Base-by-base conservation (phyloP, 192 early-diverging fungal species). In the Coemansia sp. region DNA sequence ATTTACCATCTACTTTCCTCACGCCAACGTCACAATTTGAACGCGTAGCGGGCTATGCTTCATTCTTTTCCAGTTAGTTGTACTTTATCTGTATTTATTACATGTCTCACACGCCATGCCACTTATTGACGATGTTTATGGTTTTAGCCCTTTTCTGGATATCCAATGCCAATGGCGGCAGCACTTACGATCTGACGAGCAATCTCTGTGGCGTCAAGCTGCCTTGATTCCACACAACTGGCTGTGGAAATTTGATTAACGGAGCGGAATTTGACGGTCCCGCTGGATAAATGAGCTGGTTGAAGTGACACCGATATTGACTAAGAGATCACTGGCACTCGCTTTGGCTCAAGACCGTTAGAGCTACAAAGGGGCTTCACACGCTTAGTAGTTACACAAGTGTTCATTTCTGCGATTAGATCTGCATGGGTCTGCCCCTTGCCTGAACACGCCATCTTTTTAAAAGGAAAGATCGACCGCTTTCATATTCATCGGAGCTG, bases 1-100 rank as follows among this genome's bases (percentile, higher is more conserved):
- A 34, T 69, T 75, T 61, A 60, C 47, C 29, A 33, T 75, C 18
- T 65, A 61, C 22, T 65, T 61, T 69, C 67, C 67, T 24, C 41
- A 65, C 18, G 34, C 73, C 52, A 60, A 58, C 11, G 36, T 64
- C 40, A 39, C 62, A 47, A 65, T 64, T n/a, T 70, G 46, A 58
- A 55, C 44, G 10, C 36, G 12, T 41, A 15, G 61, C 61, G 41
- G 61, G 39, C 61, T 24, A 41, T 50, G 36, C 49, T 50, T 34
- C 36, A 53, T 52, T 36, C 46, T 49, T 49, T 52, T 38, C 38
- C 12, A 34, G 12, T 57, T 31, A n/a, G 12, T 16, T 65, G 40
- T 60, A 31, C 27, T 44, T 44, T 44, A 20, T 52, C 9, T 22
- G 49, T 10, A 52, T 43, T 46, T 11, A 52, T 20, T 53, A 7